Evolutionary conservation across 1,284 basidiomycete genomes (phyloP).

Genomic region (Thecaphora frezii): DNA sequence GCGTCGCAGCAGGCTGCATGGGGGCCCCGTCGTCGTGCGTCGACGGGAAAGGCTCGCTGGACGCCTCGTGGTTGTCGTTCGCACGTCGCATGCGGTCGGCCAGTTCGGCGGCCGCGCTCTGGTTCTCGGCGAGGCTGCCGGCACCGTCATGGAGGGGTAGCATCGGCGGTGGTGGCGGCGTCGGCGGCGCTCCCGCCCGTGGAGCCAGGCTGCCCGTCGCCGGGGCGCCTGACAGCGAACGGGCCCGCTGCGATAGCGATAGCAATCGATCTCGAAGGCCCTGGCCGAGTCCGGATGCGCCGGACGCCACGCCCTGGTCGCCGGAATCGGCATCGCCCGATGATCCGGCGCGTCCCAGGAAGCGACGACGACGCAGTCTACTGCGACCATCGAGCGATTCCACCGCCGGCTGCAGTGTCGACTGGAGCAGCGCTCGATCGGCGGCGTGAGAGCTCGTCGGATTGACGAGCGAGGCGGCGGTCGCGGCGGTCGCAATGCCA

Average conservation of each 20-base stretch:
- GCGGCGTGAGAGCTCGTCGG: slow-evolving; percentile 23
- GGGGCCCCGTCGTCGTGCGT: too few relatives aligned
- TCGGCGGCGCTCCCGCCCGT: too few relatives aligned
- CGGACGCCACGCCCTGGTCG: not conserved
- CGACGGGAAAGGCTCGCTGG: not conserved
- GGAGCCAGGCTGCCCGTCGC: too few relatives aligned
- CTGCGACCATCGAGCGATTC: slow-evolving; percentile 13
- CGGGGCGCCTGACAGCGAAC: not conserved
- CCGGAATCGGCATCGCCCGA: not conserved
- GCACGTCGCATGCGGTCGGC: not conserved
- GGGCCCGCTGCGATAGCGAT: slow-evolving; percentile 15
- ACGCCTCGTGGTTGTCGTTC: not conserved
- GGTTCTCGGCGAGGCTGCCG: not conserved
- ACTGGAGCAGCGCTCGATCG: slow-evolving; percentile 34
- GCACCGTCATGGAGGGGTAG: too few relatives aligned
- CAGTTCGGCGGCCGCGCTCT: not conserved
- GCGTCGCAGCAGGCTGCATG: too few relatives aligned
- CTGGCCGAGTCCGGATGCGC: slow-evolving; percentile 9
- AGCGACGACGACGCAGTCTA: not conserved
- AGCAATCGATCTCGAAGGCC: slow-evolving; percentile 28
- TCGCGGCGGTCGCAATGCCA: slow-evolving; percentile 52
- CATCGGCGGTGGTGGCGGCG: not conserved
- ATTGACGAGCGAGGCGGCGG: slow-evolving; percentile 52
- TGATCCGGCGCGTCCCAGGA: too few relatives aligned
- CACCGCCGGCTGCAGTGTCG: slow-evolving; percentile 28